A percentile compares a stretch with the other conserved stretches of the same genome.
These are phyloP conservation scores for Torulaspora pretoriensis DNA, from an alignment of 1,139 yeast genomes.

Conservation along the genomic window DNA sequence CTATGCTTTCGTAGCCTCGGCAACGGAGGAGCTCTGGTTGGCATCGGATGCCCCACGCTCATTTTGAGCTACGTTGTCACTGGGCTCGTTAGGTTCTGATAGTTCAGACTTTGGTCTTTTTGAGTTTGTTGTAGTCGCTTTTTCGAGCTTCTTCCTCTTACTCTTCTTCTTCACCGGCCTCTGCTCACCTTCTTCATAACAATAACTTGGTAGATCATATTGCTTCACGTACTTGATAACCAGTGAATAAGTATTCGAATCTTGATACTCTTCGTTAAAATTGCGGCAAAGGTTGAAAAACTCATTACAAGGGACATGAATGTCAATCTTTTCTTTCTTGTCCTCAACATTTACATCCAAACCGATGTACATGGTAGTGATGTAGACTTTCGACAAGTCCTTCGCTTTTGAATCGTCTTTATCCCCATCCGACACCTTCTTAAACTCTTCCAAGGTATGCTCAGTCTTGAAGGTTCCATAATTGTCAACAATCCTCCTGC, in stretches of 20 bases:
- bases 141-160: slow-evolving; percentile 43
- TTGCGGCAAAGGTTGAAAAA: slow-evolving; percentile 74
- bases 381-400: slow-evolving; percentile 46
- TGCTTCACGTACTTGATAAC: slow-evolving; percentile 74
- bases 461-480: slow-evolving; percentile 52
- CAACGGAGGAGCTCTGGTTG: slow-evolving; percentile 11
- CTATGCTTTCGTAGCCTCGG: slow-evolving; percentile 14
- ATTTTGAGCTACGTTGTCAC: background rate
- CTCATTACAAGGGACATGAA: slow-evolving; percentile 88
- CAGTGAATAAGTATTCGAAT: slow-evolving; percentile 51
- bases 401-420: slow-evolving; percentile 34
- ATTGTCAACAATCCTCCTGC: slow-evolving; percentile 50
- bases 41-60: slow-evolving; percentile 7
- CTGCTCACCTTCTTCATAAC: slow-evolving; percentile 71
- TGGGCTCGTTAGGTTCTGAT: slow-evolving; percentile 7
- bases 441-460: slow-evolving; percentile 35
- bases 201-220: slow-evolving; percentile 79
- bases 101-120: slow-evolving; percentile 36
- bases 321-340: slow-evolving; percentile 63
- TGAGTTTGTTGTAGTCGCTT: slow-evolving; percentile 14
- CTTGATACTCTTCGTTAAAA: slow-evolving; percentile 63
- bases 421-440: slow-evolving; percentile 37
- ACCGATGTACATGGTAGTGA: slow-evolving; percentile 80
- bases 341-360: slow-evolving; percentile 57
- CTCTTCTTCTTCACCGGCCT: slow-evolving; percentile 62